A percentile compares a stretch with the other conserved stretches of the same genome.
These are phyloP conservation scores for Antitrichia curtipendula DNA, from an alignment of 225 moss, liverwort and hornwort species.

Conservation along the genomic window DNA sequence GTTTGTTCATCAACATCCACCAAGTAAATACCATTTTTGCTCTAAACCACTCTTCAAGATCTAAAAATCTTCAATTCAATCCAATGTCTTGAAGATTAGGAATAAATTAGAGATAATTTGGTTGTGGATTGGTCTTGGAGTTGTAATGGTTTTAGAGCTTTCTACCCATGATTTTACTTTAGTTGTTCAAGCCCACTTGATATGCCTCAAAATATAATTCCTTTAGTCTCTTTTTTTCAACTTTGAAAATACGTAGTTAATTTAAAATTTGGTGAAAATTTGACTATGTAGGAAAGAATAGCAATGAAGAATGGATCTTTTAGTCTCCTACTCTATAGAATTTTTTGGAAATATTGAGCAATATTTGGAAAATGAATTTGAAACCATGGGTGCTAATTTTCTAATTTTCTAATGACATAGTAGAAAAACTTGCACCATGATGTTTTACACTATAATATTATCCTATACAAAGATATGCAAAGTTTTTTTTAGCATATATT, in stretches of 20 bases:
- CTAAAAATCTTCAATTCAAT: background rate
- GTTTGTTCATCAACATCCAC: background rate
- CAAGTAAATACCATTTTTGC: background rate
- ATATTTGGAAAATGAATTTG: too few relatives aligned
- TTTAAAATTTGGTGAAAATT: background rate
- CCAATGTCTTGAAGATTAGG: background rate
- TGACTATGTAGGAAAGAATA: accelerated
- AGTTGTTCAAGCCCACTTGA: background rate
- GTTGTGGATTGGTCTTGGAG: background rate
- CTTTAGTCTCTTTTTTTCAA: too few relatives aligned
- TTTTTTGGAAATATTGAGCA: too few relatives aligned
- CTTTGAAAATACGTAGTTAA: background rate
- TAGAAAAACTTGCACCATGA: too few relatives aligned
- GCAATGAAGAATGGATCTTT: background rate
- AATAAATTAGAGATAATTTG: background rate
- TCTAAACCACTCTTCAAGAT: accelerated
- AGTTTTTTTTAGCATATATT: background rate
- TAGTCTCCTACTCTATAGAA: background rate
- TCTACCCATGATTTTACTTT: background rate
- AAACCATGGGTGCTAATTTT: background rate
- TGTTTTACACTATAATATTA: too few relatives aligned
- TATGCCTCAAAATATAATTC: background rate
- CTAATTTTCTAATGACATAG: too few relatives aligned
- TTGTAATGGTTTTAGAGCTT: background rate
- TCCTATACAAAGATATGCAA: background rate